phyloP scores from a whole-genome alignment of 2,329 filamentous ascomycete species.

The Clonostachys sp. region DNA sequence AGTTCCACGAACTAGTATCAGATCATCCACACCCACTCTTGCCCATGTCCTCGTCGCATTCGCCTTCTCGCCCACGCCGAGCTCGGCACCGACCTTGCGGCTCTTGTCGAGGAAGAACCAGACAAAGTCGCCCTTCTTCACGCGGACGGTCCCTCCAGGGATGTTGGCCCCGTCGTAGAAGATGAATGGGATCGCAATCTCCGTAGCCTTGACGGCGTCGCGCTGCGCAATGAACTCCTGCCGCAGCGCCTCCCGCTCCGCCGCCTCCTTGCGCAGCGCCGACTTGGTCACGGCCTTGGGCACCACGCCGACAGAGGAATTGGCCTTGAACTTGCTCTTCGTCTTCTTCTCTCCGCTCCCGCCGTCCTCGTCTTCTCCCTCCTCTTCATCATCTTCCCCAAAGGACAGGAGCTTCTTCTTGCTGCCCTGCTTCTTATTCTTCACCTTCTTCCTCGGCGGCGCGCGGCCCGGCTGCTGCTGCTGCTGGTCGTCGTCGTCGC shows the following conservation, averaged over 20 bases:
- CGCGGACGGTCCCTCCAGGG: conserved; percentile 74
- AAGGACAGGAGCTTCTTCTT: conserved; percentile 54
- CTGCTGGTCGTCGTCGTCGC: background rate
- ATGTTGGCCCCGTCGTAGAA: conserved; percentile 95
- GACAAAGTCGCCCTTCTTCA: conserved; percentile 89
- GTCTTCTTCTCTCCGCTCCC: conserved; percentile 8
- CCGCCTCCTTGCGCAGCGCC: conserved; percentile 73
- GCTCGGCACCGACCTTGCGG: conserved; percentile 81
- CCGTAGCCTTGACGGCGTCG: conserved; percentile 81
- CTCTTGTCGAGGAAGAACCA: conserved; percentile 94
- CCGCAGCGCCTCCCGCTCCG: conserved; percentile 71
- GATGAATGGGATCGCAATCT: conserved; percentile 89
- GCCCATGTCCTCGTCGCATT: conserved; percentile 75
- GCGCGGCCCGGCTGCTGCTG: conserved; percentile 8
- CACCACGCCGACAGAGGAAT: conserved; percentile 53
- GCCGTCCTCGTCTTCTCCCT: conserved; percentile 12
- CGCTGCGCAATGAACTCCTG: conserved; percentile 81
- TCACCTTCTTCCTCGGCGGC: conserved; percentile 39
- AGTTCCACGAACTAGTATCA: conserved; percentile 87
- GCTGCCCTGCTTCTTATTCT: conserved; percentile 20
- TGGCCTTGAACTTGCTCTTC: conserved; percentile 53
- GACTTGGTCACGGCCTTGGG: conserved; percentile 70
- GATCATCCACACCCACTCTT: conserved; percentile 86
- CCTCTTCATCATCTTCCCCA: conserved; percentile 41
- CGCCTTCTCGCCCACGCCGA: conserved; percentile 66